Base-by-base conservation (phyloP, 176 grass and related monocot species). In the Leersia perrieri region DNA sequence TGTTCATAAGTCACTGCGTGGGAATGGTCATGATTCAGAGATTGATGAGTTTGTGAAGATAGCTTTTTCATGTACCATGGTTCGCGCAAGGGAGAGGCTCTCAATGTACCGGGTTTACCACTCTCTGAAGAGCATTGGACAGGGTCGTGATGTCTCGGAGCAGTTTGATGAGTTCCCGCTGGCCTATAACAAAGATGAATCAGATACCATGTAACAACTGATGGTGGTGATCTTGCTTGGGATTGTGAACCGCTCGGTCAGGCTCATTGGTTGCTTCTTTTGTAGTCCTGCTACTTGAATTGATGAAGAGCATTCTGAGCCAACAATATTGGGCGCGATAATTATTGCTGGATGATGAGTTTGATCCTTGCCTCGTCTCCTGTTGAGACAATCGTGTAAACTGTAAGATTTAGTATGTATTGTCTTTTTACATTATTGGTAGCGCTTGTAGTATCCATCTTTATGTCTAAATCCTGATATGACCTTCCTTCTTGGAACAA, bases 111-210 rank as follows among this genome's bases (percentile, higher is more conserved):
- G 86, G 67, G 90, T 90, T 36, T 98, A 86, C 73, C 88, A 98
- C 35, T 77, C 83, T 42, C 72, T 98, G 63, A 98, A 95, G 87
- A 67, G 41, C 28, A 83, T 93, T 78, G 90, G 88, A 33, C 75
- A 53, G 4, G 78, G 78, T 9, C 58, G 61, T 20, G 88, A 91
- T 51, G 83, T 73, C 58, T 91, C 90, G 0, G 95, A 98, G 86
- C 90, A 98, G 73, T 89, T 95, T 1, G 95, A 98, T 13, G 95
- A 98, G 82, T 98, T 98, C 38, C 95, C 92, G 0, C 72, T 98
- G 65, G 28, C 70, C 9, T 93, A 98, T 72, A 83, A 90, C 55
- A 98, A 98, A 86, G 95, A 98, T 18, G 92, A 94, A 51, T 83
- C 73, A 4, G 86, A 98, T 78, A 74, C 76, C 33, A 79, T 81